Evolutionary conservation across 2,329 filamentous ascomycete genomes (phyloP).

Genomic region (Alternaria sp.): DNA sequence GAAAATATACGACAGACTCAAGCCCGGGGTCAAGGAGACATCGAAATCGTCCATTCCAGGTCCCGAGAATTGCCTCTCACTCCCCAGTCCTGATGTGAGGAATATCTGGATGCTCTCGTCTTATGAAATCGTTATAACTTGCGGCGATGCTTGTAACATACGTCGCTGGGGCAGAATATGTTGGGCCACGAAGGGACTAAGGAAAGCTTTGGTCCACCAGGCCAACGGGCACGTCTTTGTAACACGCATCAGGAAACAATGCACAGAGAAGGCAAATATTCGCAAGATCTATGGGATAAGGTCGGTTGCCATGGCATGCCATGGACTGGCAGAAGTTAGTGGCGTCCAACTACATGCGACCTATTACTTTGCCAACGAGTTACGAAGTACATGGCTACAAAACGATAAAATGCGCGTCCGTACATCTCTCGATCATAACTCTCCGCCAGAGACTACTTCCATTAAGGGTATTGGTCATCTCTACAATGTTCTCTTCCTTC

Average conservation of each 20-base stretch:
- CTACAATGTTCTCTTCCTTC: background rate
- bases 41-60: background rate
- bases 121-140: background rate
- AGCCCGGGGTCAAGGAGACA: background rate
- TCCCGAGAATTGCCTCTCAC: background rate
- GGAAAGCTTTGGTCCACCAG: background rate
- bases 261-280: background rate
- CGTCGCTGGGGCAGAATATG: background rate
- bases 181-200: background rate
- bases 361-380: background rate
- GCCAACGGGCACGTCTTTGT: background rate
- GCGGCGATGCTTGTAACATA: background rate
- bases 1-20: conserved; percentile 2
- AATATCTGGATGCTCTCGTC: background rate
- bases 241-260: background rate
- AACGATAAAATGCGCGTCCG: background rate
- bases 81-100: background rate
- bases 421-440: background rate
- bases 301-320: background rate
- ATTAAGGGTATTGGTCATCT: background rate
- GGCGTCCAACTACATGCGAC: background rate
- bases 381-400: background rate
- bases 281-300: background rate
- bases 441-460: background rate
- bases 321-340: background rate